Conservation (phyloP, 768 basidiomycete genomes). For the Omphalotus guepiniiformis region DNA sequence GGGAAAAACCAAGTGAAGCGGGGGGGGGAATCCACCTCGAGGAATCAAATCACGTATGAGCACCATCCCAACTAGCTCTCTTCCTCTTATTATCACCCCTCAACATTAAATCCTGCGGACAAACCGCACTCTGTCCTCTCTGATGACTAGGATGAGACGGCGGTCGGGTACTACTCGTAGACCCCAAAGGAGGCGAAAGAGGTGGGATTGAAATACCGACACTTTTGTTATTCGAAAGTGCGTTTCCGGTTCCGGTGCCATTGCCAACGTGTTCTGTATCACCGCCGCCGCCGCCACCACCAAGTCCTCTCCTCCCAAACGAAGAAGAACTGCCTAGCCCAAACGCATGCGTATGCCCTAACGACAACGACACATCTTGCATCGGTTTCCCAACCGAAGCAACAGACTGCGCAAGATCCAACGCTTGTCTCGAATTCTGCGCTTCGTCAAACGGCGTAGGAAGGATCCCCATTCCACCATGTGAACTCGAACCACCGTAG, state of each 20-base stretch:
- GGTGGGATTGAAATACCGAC: constrained; percentile 1
- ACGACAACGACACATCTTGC: neutral
- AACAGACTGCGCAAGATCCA: constrained; percentile 30
- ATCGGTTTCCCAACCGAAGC: neutral
- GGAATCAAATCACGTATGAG: constrained; percentile 8
- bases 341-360: neutral
- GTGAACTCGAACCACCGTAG: constrained; percentile 29
- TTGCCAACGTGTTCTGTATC: neutral
- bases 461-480: constrained; percentile 9
- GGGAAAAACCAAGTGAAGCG: too few relatives aligned
- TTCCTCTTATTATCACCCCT: constrained; percentile 33
- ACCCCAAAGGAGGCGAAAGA: neutral
- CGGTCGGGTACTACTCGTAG: neutral
- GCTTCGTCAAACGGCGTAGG: neutral
- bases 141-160: constrained; percentile 27
- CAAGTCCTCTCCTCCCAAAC: neutral
- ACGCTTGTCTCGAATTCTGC: constrained; percentile 30
- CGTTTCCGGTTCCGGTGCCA: neutral
- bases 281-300: neutral
- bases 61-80: constrained; percentile 45
- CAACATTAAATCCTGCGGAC: constrained; percentile 36
- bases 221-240: neutral
- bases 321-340: neutral
- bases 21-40: too few relatives aligned
- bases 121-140: constrained; percentile 41